phyloP scores from a whole-genome alignment of 148 eudicot genomes.

The Chenopodium berlandieri region DNA sequence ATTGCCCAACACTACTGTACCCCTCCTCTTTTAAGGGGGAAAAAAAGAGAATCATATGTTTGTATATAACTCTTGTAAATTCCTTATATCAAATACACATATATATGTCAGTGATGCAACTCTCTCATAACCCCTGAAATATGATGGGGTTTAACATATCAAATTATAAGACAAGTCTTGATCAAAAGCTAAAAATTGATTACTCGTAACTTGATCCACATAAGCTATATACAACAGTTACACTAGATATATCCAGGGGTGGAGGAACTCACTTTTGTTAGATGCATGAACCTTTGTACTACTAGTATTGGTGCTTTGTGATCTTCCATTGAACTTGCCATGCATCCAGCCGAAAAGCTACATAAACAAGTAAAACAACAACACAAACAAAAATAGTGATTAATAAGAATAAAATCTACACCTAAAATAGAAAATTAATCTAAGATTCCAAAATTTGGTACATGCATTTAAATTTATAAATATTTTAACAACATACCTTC shows the following conservation, averaged over 20 bases:
- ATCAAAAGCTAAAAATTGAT: too few species aligned
- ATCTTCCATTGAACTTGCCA: constrained; percentile 46
- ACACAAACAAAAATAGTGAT: background rate
- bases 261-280: constrained; percentile 6
- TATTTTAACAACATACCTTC: constrained; percentile 32
- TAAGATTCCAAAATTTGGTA: background rate
- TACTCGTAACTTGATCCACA: background rate
- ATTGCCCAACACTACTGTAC: too few species aligned
- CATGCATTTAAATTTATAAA: too few species aligned
- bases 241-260: background rate
- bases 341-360: constrained; percentile 70
- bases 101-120: too few species aligned
- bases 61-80: too few species aligned
- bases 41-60: too few species aligned
- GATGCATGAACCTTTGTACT: constrained; percentile 20
- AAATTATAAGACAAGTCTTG: too few species aligned
- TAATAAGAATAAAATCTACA: background rate
- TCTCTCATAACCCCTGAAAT: too few species aligned
- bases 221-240: background rate
- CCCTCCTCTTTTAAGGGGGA: too few species aligned
- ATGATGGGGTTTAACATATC: too few species aligned
- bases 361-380: background rate
- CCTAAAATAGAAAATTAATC: background rate
- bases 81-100: too few species aligned
- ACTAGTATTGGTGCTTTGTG: constrained; percentile 23